phyloP scores from a whole-genome alignment of 228 moss, liverwort and hornwort genomes.

The Sphagnum fallax region DNA sequence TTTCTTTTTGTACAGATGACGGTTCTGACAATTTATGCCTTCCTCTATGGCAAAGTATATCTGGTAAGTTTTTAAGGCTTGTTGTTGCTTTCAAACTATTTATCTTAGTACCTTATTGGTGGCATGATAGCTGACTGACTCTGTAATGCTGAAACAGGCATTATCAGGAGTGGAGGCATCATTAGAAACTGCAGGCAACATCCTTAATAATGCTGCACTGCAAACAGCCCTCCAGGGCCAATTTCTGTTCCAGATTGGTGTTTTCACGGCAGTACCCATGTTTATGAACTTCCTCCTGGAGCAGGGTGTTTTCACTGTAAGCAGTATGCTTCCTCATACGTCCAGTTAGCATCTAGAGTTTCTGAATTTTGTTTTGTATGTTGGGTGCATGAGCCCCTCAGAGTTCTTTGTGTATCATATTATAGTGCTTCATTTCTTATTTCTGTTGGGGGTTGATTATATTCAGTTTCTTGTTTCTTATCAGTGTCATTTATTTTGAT shows the following conservation, averaged over 20 bases:
- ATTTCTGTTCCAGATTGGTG: conserved; percentile 92
- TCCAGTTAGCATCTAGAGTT: too few relatives aligned
- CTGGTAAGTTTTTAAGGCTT: conserved; percentile 39
- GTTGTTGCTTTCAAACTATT: not conserved
- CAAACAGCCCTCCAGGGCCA: conserved; percentile 76
- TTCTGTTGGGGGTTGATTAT: too few relatives aligned
- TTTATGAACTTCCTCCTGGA: conserved; percentile 91
- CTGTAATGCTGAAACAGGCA: conserved; percentile 36
- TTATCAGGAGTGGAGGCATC: conserved; percentile 75
- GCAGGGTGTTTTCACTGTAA: conserved; percentile 73
- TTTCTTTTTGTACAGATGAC: conserved; percentile 58
- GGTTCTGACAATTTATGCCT: conserved; percentile 76
- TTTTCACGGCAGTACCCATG: conserved; percentile 84
- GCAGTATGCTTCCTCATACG: not conserved
- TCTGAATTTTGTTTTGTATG: too few relatives aligned
- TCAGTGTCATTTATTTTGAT: too few relatives aligned
- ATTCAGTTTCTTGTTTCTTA: too few relatives aligned
- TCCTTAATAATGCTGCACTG: conserved; percentile 62
- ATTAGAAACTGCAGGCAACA: conserved; percentile 24
- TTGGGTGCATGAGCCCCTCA: too few relatives aligned
- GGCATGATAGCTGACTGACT: not conserved
- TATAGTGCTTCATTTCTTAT: too few relatives aligned
- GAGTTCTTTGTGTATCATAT: too few relatives aligned
- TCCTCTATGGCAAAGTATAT: conserved; percentile 93
- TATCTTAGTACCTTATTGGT: not conserved